These are phyloP conservation scores for Colletotrichum lini DNA, from an alignment of 2,329 filamentous ascomycete genomes.

Conservation along the genomic window DNA sequence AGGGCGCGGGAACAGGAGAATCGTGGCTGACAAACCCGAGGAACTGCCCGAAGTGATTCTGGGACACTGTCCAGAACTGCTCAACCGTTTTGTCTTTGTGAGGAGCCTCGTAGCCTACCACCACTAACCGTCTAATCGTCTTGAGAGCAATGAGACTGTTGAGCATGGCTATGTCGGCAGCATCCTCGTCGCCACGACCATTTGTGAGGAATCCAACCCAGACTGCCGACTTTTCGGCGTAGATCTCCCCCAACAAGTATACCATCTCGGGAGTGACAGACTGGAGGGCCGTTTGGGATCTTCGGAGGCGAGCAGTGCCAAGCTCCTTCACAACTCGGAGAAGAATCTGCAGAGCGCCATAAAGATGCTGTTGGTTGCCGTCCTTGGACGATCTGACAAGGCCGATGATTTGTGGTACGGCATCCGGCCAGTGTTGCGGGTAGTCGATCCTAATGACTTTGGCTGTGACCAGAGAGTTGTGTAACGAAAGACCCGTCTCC, in stretches of 20 bases:
- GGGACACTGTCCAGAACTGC: constrained; percentile 85
- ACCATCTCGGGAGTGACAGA: constrained; percentile 86
- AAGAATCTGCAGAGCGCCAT: constrained; percentile 81
- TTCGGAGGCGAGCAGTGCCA: constrained; percentile 81
- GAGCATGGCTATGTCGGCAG: constrained; percentile 75
- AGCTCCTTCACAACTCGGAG: constrained; percentile 93
- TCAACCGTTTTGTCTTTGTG: constrained; percentile 83
- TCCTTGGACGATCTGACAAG: constrained; percentile 73
- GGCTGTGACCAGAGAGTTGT: constrained; percentile 89
- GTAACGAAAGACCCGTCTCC: constrained; percentile 81
- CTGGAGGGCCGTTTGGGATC: constrained; percentile 83
- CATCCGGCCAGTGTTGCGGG: constrained; percentile 84
- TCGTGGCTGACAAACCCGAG: constrained; percentile 74
- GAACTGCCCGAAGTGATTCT: constrained; percentile 83
- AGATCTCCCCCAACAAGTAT: constrained; percentile 83
- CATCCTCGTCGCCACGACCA: constrained; percentile 70
- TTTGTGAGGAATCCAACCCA: constrained; percentile 77
- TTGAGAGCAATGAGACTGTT: constrained; percentile 87
- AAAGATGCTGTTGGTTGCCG: constrained; percentile 75
- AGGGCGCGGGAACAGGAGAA: constrained; percentile 65
- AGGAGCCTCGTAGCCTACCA: constrained; percentile 87
- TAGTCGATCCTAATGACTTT: constrained; percentile 94
- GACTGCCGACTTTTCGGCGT: constrained; percentile 77
- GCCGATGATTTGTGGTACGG: constrained; percentile 72
- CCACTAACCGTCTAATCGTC: constrained; percentile 82